Conservation (phyloP, 495 filamentous ascomycete genomes). For the Delitschia confertaspora region DNA sequence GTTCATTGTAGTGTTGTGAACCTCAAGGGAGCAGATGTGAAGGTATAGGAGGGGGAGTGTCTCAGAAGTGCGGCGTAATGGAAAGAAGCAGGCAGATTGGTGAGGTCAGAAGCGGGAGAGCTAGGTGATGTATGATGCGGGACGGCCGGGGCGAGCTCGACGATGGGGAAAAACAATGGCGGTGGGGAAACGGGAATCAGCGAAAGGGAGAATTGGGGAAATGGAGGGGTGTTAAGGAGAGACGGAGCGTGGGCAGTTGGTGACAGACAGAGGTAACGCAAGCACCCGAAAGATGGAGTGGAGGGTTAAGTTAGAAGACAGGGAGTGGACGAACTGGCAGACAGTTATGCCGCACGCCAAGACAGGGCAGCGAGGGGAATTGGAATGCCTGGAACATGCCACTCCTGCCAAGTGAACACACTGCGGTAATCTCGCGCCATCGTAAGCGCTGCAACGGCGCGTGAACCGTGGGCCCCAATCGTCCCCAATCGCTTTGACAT, state of each 20-base stretch:
- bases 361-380: too few relatives aligned
- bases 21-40: not conserved
- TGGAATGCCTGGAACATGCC: too few relatives aligned
- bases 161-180: constrained; percentile 3
- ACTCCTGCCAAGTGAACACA: too few relatives aligned
- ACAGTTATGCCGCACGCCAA: too few relatives aligned
- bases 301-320: too few relatives aligned
- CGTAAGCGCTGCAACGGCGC: too few relatives aligned
- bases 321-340: too few relatives aligned
- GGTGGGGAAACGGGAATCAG: not conserved
- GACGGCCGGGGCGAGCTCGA: not conserved
- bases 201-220: not conserved
- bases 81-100: not conserved
- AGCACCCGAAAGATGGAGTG: too few relatives aligned
- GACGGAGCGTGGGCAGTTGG: not conserved
- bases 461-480: too few relatives aligned
- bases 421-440: too few relatives aligned
- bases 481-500: too few relatives aligned
- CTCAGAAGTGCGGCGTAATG: constrained; percentile 7
- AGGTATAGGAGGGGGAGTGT: constrained; percentile 1
- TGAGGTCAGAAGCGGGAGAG: not conserved
- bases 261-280: too few relatives aligned
- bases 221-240: not conserved
- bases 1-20: constrained; percentile 52
- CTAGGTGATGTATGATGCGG: not conserved